Evolutionary conservation across 2,329 filamentous ascomycete genomes (phyloP), one percentile per base, ranked within the genome.

Genomic region (Penicillium glabrum): DNA sequence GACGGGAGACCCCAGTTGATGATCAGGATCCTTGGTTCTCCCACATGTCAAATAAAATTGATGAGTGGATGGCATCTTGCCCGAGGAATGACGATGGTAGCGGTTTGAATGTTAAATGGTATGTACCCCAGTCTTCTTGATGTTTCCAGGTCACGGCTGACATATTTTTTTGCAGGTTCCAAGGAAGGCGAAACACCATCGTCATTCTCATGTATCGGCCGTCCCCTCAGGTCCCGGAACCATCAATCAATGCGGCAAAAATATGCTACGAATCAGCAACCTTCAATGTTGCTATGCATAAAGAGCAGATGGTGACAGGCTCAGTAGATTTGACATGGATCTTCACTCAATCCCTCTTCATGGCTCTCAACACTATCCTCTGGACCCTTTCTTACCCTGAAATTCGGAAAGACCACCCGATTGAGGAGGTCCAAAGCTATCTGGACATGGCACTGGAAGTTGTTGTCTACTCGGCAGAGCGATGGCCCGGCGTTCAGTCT

Each of bases 241-340:
- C 95, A 0, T 93, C 91, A 0, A 74, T 88, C 8, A 77, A 83
- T n/a, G 91, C 93, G 1, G 93, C 93, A 1, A 78, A 84, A 31
- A 88, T 86, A 64, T 98, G 93, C 71, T 97, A 89, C 68, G 87
- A 95, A 46, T 92, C 91, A 41, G 88, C 91, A 46, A 82, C 87
- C 11, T 90, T 86, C 73, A 93, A 96, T 69, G 90, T 97, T 66
- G 83, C 88, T 62, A 86, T 93, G 70, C 89, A 92, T 45, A 86
- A 86, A 69, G 87, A 89, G 67, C 92, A 96, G 72, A 89, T 96
- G 69, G 84, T 88, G 62, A 86, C 83, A 16, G 83, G 84, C 14
- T 87, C 86, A 23, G 86, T 95, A 11, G 93, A 97, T 69, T 82
- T 97, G 58, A 97, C 93, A 1, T 98, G 93, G 93, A 88, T 96